Evolutionary conservation across 345 rosid genomes (phyloP), one percentile per base, ranked within the genome.

Genomic region (Reutealis trisperma): DNA sequence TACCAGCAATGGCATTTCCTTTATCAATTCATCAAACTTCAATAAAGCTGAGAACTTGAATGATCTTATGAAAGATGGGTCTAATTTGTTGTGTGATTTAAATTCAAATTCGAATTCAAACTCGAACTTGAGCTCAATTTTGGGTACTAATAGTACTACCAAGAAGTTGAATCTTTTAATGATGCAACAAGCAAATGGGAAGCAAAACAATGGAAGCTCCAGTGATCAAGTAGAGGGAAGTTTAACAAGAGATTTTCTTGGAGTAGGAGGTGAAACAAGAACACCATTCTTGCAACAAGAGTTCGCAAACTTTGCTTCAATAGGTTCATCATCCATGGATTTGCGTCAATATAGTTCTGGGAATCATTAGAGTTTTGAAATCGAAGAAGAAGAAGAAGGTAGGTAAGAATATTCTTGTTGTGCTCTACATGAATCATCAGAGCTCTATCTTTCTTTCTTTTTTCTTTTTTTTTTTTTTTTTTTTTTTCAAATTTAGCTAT

Each of bases 181-280:
- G 57, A 78, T 78, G 41, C 41, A 37, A 66, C 68, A 74, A 72
- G 44, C 54, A 13, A 73, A 63, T 34, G 47, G 60, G 16, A 73
- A 60, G 30, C 62, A 58, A 72, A 34, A 52, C 25, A 67, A 37
- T 4, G 63, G 67, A 13, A 66, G 45, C n/a, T 61, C 49, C 0
- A n/a, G 6, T 11, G 69, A 82, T 54, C 54, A 55, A 61, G 44
- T 18, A 2, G 78, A 59, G 63, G 82, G 80, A 75, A 59, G 89
- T 73, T 78, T 87, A 73, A 91, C 95, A 2, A 83, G 95, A 80
- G 95, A 91, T 71, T 91, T 91, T 80, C 88, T 91, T 49, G 95
- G 95, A 2, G 89, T 88, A 66, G 93, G 90, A 74, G 84, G 80
- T 6, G 78, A 73, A 15, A 74, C 85, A 47, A 80, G 79, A 19